Conservation (phyloP, 2,329 filamentous ascomycete genomes). For the Penicillium sp. region DNA sequence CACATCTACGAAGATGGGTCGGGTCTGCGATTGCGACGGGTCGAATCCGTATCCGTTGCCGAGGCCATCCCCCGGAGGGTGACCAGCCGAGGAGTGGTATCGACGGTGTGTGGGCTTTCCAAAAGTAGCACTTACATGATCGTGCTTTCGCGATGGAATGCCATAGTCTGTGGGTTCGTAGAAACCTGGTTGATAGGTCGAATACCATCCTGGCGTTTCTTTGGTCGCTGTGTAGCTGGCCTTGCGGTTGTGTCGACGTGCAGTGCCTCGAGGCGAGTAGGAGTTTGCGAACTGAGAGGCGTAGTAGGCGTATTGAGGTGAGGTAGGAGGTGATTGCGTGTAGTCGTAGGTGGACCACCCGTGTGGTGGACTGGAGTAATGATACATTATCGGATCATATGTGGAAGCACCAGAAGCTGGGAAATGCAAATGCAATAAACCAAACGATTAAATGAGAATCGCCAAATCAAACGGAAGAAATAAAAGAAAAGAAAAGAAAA, state of each 20-base stretch:
- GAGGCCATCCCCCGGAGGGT: constrained; percentile 29
- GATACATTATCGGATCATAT: constrained; percentile 49
- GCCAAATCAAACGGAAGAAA: constrained; percentile 14
- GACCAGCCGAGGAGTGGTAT: constrained; percentile 49
- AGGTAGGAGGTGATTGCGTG: constrained; percentile 51
- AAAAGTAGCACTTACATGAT: constrained; percentile 67
- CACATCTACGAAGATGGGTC: constrained; percentile 59
- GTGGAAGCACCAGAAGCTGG: constrained; percentile 20
- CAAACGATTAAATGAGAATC: constrained; percentile 14
- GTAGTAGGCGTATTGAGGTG: constrained; percentile 55
- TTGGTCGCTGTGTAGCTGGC: constrained; percentile 55
- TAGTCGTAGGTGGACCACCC: constrained; percentile 53
- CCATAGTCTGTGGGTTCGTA: constrained; percentile 52
- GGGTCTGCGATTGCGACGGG: constrained; percentile 45
- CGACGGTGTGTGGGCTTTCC: constrained; percentile 44
- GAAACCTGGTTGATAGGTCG: constrained; percentile 49
- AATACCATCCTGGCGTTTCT: constrained; percentile 44
- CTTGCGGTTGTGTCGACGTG: constrained; percentile 58
- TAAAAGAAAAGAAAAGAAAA: constrained; percentile 20
- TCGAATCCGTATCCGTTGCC: constrained; percentile 24
- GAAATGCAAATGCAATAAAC: constrained; percentile 10
- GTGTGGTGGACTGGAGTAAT: constrained; percentile 48
- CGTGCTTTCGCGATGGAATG: constrained; percentile 56
- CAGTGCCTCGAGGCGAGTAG: constrained; percentile 45
- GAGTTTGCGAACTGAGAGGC: constrained; percentile 56